Base-by-base conservation (phyloP, 164 flowering plant species). In the Chimonanthus praecox region DNA sequence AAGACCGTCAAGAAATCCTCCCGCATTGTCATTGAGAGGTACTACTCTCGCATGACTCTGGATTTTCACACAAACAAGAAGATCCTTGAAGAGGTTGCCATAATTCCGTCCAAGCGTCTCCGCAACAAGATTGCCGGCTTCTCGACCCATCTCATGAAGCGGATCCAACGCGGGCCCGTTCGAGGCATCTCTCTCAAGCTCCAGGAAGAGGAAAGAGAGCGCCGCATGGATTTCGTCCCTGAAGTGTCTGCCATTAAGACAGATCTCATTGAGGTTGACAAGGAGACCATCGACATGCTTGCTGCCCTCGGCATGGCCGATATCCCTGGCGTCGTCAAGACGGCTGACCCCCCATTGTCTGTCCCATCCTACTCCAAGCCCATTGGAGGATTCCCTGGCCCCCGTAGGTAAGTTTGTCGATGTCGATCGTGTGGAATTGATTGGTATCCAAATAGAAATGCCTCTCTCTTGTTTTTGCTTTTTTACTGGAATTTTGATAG, bases 11-110 rank as follows among this genome's bases (percentile, higher is more conserved):
- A 90, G 88, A 88, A 90, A 54, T 88, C 91, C 2, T 88, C 94
- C 0, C 79, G 92, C 13, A 89, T 84, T 54, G 89, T 90, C 73
- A 90, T 87, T 73, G 92, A 88, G 84, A 69, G 86, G 48, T 88
- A 90, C 85, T 90, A 88, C 85, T 86, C 94, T 3, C 78, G 82
- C 13, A 88, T 90, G 94, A 90, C 94, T 6, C 82, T 88, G 9
- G 94, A 90, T 68, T 90, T 90, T 80, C 92, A 89, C 87, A 89
- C 92, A 43, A 89, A 89, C 87, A 89, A 89, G 86, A 89, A 88
- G 86, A 71, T 88, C 74, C 74, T 89, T 11, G 89, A 86, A n/a
- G 94, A 89, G 73, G 90, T 89, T 0, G 92, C 92, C 10, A 87
- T 89, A 78, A 89, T 89, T 80, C 92, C 90, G 0, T 84, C 92